Percentiles rank a stretch among this genome's conserved stretches.
These are phyloP conservation scores for Gossypium schwendimanii DNA, from an alignment of 441 rosid genomes.

Conservation along the genomic window DNA sequence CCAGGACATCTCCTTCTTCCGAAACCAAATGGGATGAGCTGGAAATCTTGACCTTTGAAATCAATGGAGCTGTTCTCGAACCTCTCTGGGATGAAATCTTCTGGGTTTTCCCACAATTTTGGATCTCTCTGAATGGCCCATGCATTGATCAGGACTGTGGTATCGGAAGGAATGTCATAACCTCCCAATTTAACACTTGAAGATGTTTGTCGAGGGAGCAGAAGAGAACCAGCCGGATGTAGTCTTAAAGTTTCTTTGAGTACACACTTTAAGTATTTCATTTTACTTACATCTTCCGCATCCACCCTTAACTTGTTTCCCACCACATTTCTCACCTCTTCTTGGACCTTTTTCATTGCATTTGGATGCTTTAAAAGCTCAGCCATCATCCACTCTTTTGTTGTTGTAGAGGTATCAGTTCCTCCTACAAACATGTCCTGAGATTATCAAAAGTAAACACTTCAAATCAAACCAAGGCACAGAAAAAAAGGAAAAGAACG, in stretches of 20 bases:
- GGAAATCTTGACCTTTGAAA: neutral
- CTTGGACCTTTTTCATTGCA: neutral
- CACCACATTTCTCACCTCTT: neutral
- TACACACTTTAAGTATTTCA: neutral
- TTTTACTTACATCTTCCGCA: neutral
- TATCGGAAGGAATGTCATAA: neutral
- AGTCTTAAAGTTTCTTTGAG: neutral
- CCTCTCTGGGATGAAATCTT: neutral
- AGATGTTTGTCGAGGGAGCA: neutral
- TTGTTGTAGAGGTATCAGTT: neutral
- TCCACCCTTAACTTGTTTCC: neutral
- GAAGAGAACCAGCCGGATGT: neutral
- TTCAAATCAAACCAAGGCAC: too few species aligned
- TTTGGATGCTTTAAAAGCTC: neutral
- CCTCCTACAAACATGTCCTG: neutral
- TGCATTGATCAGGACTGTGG: neutral
- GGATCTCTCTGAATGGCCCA: neutral
- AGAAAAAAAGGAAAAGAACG: too few species aligned
- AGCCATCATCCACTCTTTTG: neutral
- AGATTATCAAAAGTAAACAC: too few species aligned
- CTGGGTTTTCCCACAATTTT: neutral
- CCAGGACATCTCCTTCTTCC: neutral
- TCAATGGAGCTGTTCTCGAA: neutral
- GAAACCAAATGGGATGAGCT: neutral
- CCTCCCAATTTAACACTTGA: neutral